A percentile compares a stretch with the other conserved stretches of the same genome.
Evolutionary conservation across 306 rosid genomes (phyloP).

Genomic region (Trifolium dubium): DNA sequence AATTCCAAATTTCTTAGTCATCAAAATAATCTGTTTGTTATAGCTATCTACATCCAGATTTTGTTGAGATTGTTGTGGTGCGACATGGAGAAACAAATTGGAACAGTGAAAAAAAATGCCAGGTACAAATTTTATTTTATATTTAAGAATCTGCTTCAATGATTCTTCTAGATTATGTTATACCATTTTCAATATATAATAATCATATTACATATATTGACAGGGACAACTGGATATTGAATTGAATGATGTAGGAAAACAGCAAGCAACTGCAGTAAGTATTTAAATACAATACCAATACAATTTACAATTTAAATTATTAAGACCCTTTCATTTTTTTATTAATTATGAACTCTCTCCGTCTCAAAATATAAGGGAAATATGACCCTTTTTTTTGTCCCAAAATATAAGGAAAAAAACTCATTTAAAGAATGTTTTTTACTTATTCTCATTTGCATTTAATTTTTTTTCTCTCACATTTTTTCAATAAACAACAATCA

Average conservation of each 20-base stretch:
- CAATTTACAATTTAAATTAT: too few species aligned
- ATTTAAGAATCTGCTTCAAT: neutral
- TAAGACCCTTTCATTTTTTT: too few species aligned
- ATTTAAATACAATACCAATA: neutral
- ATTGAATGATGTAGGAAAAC: slow-evolving; percentile 80
- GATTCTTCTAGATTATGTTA: neutral
- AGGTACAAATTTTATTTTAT: slow-evolving; percentile 47
- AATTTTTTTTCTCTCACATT: too few species aligned
- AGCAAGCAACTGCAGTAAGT: slow-evolving; percentile 77
- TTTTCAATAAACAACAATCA: too few species aligned
- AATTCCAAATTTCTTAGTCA: neutral
- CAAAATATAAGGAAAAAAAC: too few species aligned
- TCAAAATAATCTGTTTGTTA: slow-evolving; percentile 19
- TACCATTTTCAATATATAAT: slow-evolving; percentile 9
- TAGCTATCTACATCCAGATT: slow-evolving; percentile 52
- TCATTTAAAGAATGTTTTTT: too few species aligned
- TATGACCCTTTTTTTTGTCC: too few species aligned
- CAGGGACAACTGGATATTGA: slow-evolving; percentile 87
- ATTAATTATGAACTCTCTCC: too few species aligned
- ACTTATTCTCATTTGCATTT: too few species aligned
- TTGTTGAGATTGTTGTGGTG: slow-evolving; percentile 75
- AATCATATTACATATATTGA: neutral
- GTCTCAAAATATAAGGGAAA: too few species aligned
- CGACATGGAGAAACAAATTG: slow-evolving; percentile 92
- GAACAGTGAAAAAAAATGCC: slow-evolving; percentile 74